Base-by-base conservation (phyloP, 352 stramenopile species). In the Aphanomyces invadans region DNA sequence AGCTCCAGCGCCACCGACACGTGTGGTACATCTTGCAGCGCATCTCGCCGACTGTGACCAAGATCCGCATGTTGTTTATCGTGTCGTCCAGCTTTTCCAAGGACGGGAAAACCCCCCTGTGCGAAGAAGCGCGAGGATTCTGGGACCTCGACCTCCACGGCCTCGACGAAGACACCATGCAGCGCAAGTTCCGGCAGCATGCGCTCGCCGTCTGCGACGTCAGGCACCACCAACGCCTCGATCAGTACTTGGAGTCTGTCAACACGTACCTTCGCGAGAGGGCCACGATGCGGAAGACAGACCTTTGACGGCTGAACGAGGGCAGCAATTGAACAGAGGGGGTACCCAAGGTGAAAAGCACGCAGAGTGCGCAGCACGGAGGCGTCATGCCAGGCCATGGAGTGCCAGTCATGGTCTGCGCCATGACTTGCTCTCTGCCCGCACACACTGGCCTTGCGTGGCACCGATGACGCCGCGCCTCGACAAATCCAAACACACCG, bases 1-100 rank as follows among this genome's bases (percentile, higher is more conserved):
- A 67, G 32, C 29, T 49, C 0, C 60, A 67, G 49, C 48, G 60
- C 39, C 39, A 67, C 26, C 60, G 60, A 10, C 60, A 49, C 9
- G 48, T 67, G 21, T 67, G 60, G 60, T 67, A 67, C 33, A 59
- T 57, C 12, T n/a, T 67, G 10, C 28, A 67, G 29, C 4, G 2
- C 10, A 26, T 67, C 29, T 5, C 17, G n/a, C 28, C 48, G 33
- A 46, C 29, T 0, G 29, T 45, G 10, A 67, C 60, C 49, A 60
- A 60, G 26, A 46, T 56, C 32, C 42, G 49, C 19, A 36, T 60
- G n/a, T 17, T 67, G 39, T 67, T 57, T 28, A 17, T 60, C 60
- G 48, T 57, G 15, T 67, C 60, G 45, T 29, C n/a, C 4, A 57
- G 48, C 23, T 67, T 67, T 28, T 57, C 39, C 5, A 42, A 55